Evolutionary conservation across 257 asterid genomes (phyloP).

Genomic region (Oldenlandia corymbosa): DNA sequence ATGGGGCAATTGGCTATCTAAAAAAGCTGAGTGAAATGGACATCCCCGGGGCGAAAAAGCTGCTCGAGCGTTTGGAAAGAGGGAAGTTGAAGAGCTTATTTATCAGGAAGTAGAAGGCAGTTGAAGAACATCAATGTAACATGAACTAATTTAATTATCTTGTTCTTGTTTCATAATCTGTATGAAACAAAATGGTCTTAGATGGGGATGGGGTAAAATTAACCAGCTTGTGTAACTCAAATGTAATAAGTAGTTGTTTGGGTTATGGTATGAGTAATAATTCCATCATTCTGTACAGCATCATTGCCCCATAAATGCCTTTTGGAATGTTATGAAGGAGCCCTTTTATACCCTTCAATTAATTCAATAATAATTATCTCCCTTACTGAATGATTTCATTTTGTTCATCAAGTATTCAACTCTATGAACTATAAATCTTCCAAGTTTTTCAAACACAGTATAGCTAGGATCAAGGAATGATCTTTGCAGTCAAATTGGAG

Average conservation of each 20-base stretch:
- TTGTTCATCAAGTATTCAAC: too few species aligned
- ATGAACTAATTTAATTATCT: constrained; percentile 17
- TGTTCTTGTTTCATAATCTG: constrained; percentile 41
- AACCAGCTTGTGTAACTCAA: constrained; percentile 1
- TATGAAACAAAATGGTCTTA: constrained; percentile 35
- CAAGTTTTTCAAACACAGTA: too few species aligned
- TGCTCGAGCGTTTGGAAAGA: constrained; percentile 64
- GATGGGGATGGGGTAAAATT: constrained; percentile 1
- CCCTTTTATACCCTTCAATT: not conserved
- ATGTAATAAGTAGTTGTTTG: too few species aligned
- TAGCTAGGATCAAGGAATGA: not conserved
- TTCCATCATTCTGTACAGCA: constrained; percentile 14
- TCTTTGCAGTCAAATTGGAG: not conserved
- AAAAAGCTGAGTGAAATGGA: constrained; percentile 74
- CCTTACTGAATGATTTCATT: not conserved
- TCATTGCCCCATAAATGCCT: not conserved
- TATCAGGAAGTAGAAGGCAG: constrained; percentile 42
- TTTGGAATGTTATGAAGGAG: not conserved
- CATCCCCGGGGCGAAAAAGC: constrained; percentile 58
- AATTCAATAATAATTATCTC: not conserved
- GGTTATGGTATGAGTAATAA: constrained; percentile 12
- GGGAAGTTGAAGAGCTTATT: constrained; percentile 68
- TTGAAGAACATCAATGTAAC: constrained; percentile 19
- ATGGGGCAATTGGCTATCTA: constrained; percentile 83
- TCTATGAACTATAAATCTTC: too few species aligned